phyloP scores from a whole-genome alignment of 106 monocot species.

The Apostasia shenzhenica region DNA sequence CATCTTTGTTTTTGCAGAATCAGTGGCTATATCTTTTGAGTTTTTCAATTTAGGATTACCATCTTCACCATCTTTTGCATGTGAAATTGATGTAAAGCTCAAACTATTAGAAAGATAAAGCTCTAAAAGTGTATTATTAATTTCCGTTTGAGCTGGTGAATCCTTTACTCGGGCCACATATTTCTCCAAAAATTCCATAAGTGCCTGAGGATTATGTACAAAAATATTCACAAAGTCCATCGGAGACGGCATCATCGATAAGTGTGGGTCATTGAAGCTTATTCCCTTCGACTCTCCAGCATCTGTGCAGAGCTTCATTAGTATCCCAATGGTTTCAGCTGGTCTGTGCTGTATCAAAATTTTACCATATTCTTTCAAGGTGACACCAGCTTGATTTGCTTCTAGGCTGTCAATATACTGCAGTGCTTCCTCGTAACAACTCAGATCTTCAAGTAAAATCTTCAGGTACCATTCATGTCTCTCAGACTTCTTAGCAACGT shows the following conservation, averaged over 20 bases:
- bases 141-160: conserved; percentile 76
- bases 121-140: conserved; percentile 89
- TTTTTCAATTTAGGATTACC: conserved; percentile 14
- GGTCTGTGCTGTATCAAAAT: conserved; percentile 87
- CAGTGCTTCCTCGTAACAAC: conserved; percentile 74
- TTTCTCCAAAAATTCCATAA: conserved; percentile 90
- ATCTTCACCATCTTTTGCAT: conserved; percentile 35
- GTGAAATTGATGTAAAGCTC: conserved; percentile 61
- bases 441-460: conserved; percentile 94
- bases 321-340: conserved; percentile 61
- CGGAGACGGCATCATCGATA: conserved; percentile 59
- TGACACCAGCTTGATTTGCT: conserved; percentile 77
- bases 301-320: conserved; percentile 73
- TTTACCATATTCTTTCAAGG: conserved; percentile 92
- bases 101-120: conserved; percentile 73
- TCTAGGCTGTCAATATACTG: conserved; percentile 83
- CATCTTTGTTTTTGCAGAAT: conserved; percentile 20
- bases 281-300: conserved; percentile 26
- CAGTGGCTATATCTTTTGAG: conserved; percentile 30
- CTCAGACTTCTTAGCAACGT: conserved; percentile 86
- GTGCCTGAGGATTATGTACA: conserved; percentile 72
- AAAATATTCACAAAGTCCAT: conserved; percentile 96
- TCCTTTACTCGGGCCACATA: conserved; percentile 65
- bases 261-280: conserved; percentile 24
- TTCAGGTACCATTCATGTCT: conserved; percentile 94